A percentile compares a stretch with the other conserved stretches of the same genome.
Evolutionary conservation across 257 asterid genomes (phyloP).

Genomic region (Solanum stenotomum): DNA sequence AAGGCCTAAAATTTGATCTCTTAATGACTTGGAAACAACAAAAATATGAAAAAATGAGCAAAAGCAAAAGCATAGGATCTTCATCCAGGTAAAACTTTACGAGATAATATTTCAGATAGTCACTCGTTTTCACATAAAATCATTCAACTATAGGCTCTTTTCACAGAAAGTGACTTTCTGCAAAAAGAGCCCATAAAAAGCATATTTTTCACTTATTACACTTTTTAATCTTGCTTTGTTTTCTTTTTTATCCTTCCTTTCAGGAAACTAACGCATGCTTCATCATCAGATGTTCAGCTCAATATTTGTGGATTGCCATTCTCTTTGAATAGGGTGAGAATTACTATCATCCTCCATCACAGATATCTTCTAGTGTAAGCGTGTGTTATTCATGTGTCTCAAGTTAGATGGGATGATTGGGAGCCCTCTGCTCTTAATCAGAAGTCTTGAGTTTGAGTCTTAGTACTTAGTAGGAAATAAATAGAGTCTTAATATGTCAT

Average conservation of each 20-base stretch:
- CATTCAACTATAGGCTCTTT: background rate
- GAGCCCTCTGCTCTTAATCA: background rate
- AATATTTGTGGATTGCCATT: conserved; percentile 38
- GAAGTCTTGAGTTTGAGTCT: background rate
- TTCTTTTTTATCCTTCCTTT: background rate
- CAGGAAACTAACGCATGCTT: conserved; percentile 43
- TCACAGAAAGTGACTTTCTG: too few relatives aligned
- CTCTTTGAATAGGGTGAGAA: conserved; percentile 33
- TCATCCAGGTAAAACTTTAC: conserved; percentile 22
- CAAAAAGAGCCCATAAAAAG: too few relatives aligned
- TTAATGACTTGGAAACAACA: background rate
- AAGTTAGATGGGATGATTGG: background rate
- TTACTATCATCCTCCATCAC: background rate
- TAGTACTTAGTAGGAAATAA: background rate
- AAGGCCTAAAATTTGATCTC: background rate
- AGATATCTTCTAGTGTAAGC: background rate
- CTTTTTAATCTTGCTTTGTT: background rate
- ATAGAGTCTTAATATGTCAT: background rate
- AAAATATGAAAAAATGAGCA: conserved; percentile 26
- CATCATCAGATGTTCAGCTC: conserved; percentile 36
- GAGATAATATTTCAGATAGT: background rate
- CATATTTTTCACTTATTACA: background rate
- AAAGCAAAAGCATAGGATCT: conserved; percentile 16
- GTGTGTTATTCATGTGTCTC: background rate
- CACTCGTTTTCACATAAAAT: too few relatives aligned